These are phyloP conservation scores for Xylaria grammica DNA, from an alignment of 495 filamentous ascomycete species.

Conservation along the genomic window DNA sequence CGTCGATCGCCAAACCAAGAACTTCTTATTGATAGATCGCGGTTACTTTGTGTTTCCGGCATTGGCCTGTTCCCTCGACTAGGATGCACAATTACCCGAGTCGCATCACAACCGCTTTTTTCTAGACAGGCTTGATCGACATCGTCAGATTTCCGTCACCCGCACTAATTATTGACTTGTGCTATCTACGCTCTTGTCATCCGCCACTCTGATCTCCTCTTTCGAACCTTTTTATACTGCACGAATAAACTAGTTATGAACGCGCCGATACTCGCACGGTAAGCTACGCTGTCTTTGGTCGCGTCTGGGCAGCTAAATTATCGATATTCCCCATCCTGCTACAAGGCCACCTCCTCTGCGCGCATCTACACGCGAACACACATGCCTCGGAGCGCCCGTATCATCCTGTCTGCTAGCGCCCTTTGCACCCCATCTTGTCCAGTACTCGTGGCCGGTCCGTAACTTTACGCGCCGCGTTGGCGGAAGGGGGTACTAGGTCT, in stretches of 20 bases:
- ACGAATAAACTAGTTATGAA: neutral
- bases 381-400: slow-evolving; percentile 23
- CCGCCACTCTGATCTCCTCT: neutral
- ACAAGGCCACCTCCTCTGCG: slow-evolving; percentile 5
- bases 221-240: neutral
- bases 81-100: slow-evolving; percentile 9
- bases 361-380: slow-evolving; percentile 16
- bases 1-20: neutral
- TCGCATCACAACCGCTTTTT: slow-evolving; percentile 5
- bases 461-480: slow-evolving; percentile 36
- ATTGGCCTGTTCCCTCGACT: neutral
- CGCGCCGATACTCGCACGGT: neutral
- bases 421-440: neutral
- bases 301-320: neutral
- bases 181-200: neutral
- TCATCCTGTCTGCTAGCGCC: slow-evolving; percentile 2
- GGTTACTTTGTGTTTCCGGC: neutral
- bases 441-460: slow-evolving; percentile 8
- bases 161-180: neutral
- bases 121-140: slow-evolving; percentile 11
- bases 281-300: neutral
- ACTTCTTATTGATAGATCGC: neutral
- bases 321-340: neutral
- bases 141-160: neutral
- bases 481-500: slow-evolving; percentile 41